Evolutionary conservation across 1,284 basidiomycete genomes (phyloP).

Genomic region (Amylostereum areolatum): DNA sequence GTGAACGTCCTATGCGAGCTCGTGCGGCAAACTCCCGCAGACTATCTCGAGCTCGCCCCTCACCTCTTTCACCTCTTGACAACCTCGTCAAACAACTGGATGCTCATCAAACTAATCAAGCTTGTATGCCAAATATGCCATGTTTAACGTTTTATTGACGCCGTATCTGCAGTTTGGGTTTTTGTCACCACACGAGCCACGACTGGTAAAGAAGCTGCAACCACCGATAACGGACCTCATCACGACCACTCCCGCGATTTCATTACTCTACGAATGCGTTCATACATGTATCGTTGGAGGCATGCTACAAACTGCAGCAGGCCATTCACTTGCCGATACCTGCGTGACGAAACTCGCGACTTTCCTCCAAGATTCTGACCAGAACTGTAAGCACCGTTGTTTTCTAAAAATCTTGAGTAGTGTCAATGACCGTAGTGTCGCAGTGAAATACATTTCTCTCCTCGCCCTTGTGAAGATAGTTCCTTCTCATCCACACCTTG

Average conservation of each 20-base stretch:
- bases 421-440: constrained; percentile 2
- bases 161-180: constrained; percentile 70
- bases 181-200: constrained; percentile 86
- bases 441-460: constrained; percentile 95
- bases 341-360: constrained; percentile 93
- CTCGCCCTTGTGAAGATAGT: constrained; percentile 95
- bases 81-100: constrained; percentile 97
- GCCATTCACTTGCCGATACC: constrained; percentile 77
- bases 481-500: constrained; percentile 85
- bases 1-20: constrained; percentile 96
- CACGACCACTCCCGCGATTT: constrained; percentile 93
- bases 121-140: constrained; percentile 47
- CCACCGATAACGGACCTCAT: constrained; percentile 94
- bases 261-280: constrained; percentile 95
- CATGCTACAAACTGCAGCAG: constrained; percentile 81
- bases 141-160: constrained; percentile 6
- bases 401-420: not conserved
- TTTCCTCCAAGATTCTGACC: constrained; percentile 91
- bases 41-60: constrained; percentile 83
- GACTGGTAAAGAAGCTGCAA: constrained; percentile 90
- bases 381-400: constrained; percentile 66
- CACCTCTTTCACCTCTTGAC: constrained; percentile 94
- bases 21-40: constrained; percentile 70
- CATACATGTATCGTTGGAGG: constrained; percentile 97
- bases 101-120: constrained; percentile 99